These are phyloP conservation scores for Talaromyces borbonicus DNA, from an alignment of 495 filamentous ascomycete genomes.

Conservation along the genomic window DNA sequence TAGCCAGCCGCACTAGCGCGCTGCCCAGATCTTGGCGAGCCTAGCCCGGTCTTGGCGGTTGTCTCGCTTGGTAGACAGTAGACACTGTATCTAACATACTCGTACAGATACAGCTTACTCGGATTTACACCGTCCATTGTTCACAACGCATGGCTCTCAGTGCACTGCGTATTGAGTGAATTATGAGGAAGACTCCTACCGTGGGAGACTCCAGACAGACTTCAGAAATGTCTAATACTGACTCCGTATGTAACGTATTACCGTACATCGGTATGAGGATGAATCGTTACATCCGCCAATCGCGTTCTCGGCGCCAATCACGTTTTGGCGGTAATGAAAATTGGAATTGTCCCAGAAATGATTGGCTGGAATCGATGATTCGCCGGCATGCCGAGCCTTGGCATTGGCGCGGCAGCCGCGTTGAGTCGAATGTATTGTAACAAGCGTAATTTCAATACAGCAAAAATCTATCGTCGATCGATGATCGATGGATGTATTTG, in stretches of 20 bases:
- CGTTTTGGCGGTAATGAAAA: not conserved
- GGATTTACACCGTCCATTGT: no score
- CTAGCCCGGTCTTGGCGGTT: conserved; percentile 1
- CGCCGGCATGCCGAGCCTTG: no score
- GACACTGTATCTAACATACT: no score
- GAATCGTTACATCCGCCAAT: not conserved
- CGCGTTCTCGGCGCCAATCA: not conserved
- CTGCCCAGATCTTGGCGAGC: conserved; percentile 2
- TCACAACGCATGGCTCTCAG: no score
- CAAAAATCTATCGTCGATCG: no score
- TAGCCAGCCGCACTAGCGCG: not conserved
- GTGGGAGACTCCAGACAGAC: not conserved
- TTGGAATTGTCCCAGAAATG: not conserved
- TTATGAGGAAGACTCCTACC: no score
- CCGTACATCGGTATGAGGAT: not conserved
- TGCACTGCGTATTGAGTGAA: no score
- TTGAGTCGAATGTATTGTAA: no score
- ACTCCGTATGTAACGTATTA: not conserved
- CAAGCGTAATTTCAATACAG: no score
- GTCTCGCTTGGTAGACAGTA: not conserved
- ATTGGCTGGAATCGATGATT: not conserved
- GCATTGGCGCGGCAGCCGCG: no score
- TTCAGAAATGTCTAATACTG: not conserved
- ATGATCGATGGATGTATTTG: no score
- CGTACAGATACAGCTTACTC: no score